Conservation (phyloP, 2,329 filamentous ascomycete genomes). For the Dendryphion nanum region DNA sequence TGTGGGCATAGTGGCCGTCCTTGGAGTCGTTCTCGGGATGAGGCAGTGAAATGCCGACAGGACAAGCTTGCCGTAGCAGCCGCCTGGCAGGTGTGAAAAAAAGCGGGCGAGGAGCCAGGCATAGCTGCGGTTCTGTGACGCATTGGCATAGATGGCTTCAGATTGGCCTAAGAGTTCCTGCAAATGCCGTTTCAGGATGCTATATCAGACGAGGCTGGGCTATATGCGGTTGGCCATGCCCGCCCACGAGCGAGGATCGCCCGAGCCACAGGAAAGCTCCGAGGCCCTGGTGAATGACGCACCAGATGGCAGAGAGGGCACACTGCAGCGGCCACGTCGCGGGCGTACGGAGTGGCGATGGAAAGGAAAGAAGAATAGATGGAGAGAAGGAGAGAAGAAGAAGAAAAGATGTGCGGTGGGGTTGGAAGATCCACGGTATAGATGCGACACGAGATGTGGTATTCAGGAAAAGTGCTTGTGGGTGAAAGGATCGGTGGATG, state of each 20-base stretch:
- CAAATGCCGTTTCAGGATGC: slow-evolving; percentile 41
- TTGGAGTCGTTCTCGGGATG: slow-evolving; percentile 22
- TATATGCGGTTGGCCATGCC: slow-evolving; percentile 40
- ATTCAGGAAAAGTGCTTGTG: too few species aligned
- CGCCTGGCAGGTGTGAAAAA: slow-evolving; percentile 31
- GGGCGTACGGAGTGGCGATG: slow-evolving; percentile 21
- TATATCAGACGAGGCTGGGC: slow-evolving; percentile 25
- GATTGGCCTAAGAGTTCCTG: slow-evolving; percentile 36
- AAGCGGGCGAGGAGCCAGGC: slow-evolving; percentile 15
- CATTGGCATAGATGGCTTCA: slow-evolving; percentile 38
- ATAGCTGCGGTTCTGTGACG: slow-evolving; percentile 31
- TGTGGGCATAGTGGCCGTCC: too few species aligned
- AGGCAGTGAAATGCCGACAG: slow-evolving; percentile 31
- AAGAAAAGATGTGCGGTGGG: too few species aligned
- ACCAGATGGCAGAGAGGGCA: slow-evolving; percentile 24
- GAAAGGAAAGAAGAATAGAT: too few species aligned
- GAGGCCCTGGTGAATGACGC: slow-evolving; percentile 26
- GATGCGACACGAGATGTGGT: too few species aligned
- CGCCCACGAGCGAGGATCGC: slow-evolving; percentile 29
- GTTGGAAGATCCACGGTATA: too few species aligned
- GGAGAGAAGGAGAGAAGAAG: too few species aligned
- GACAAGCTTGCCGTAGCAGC: slow-evolving; percentile 37
- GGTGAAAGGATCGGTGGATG: too few species aligned
- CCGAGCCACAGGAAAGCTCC: slow-evolving; percentile 36
- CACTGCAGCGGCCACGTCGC: slow-evolving; percentile 22